A percentile compares a stretch with the other conserved stretches of the same genome.
These are phyloP conservation scores for Termitomyces sp. DNA, from an alignment of 768 basidiomycete genomes.

Conservation along the genomic window DNA sequence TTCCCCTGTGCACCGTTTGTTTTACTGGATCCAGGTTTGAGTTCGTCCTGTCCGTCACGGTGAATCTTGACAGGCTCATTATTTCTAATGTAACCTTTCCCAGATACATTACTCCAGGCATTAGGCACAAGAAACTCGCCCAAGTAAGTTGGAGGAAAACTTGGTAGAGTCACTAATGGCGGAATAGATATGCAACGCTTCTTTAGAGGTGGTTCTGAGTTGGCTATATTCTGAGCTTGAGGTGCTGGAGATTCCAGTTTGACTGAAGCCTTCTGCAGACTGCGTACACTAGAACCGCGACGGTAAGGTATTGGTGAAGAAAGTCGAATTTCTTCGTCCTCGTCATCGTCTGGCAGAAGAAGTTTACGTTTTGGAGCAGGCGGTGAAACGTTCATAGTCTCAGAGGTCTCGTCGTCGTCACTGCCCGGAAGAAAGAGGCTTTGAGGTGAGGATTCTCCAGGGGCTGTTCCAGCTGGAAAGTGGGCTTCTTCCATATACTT, in stretches of 20 bases:
- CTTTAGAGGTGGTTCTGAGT: conserved; percentile 37
- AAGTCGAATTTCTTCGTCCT: conserved; percentile 13
- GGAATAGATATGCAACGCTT: conserved; percentile 42
- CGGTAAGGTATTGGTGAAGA: conserved; percentile 24
- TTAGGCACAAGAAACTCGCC: conserved; percentile 67
- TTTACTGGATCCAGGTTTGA: conserved; percentile 22
- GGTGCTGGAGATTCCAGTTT: conserved; percentile 4
- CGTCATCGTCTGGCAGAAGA: conserved; percentile 6
- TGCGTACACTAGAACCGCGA: conserved; percentile 37
- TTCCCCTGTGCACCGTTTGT: conserved; percentile 24
- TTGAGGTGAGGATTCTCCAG: conserved; percentile 15
- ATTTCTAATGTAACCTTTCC: conserved; percentile 61
- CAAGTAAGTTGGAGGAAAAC: conserved; percentile 41
- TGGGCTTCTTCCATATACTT: conserved; percentile 11
- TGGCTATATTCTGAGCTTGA: conserved; percentile 4
- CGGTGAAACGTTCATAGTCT: conserved; percentile 3
- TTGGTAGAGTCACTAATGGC: conserved; percentile 11
- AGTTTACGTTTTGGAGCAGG: conserved; percentile 16
- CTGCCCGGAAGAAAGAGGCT: conserved; percentile 31
- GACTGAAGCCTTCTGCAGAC: conserved; percentile 25
- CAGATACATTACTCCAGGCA: conserved; percentile 77
- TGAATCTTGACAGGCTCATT: conserved; percentile 59
- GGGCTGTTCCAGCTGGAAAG: conserved; percentile 12
- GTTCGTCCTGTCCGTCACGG: conserved; percentile 43
- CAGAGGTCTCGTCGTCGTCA: conserved; percentile 24